A percentile compares a stretch with the other conserved stretches of the same genome.
Evolutionary conservation across 768 basidiomycete genomes (phyloP).

Genomic region (Tulasnella sp.): DNA sequence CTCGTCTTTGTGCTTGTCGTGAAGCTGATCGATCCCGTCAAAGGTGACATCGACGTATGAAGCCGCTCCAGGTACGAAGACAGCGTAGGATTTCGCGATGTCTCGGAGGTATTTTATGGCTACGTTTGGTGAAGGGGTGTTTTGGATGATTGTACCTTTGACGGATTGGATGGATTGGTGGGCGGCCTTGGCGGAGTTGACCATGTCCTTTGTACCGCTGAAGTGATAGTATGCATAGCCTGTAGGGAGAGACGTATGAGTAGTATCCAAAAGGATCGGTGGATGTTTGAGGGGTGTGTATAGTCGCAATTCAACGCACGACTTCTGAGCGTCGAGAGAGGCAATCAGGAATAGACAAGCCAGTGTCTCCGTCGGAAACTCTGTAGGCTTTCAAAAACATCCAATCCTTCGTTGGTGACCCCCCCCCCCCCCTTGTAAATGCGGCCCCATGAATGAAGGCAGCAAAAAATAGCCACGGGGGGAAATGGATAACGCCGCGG

Average conservation of each 20-base stretch:
- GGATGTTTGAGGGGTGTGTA: no score
- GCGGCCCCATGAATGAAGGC: no score
- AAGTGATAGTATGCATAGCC: constrained; percentile 36
- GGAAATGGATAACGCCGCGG: background rate
- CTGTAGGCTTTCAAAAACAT: no score
- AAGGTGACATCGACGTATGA: constrained; percentile 35
- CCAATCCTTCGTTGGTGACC: no score
- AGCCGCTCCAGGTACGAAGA: constrained; percentile 32
- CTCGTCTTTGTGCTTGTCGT: constrained; percentile 33
- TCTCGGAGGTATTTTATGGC: constrained; percentile 32
- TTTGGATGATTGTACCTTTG: constrained; percentile 23
- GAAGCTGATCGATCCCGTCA: constrained; percentile 33
- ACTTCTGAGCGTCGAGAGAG: no score
- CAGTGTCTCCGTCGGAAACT: no score
- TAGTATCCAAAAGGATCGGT: background rate
- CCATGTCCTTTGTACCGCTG: constrained; percentile 31
- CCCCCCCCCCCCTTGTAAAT: no score
- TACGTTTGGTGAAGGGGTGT: constrained; percentile 27
- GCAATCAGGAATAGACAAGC: no score
- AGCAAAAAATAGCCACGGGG: background rate
- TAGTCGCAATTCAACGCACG: no score
- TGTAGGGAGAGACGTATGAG: constrained; percentile 14
- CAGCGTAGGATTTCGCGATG: constrained; percentile 34
- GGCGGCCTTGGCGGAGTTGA: constrained; percentile 29
- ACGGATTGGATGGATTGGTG: constrained; percentile 24